A percentile compares a stretch with the other conserved stretches of the same genome.
Evolutionary conservation across 2,329 filamentous ascomycete species (phyloP).

Genomic region (Fonsecaea monophora): DNA sequence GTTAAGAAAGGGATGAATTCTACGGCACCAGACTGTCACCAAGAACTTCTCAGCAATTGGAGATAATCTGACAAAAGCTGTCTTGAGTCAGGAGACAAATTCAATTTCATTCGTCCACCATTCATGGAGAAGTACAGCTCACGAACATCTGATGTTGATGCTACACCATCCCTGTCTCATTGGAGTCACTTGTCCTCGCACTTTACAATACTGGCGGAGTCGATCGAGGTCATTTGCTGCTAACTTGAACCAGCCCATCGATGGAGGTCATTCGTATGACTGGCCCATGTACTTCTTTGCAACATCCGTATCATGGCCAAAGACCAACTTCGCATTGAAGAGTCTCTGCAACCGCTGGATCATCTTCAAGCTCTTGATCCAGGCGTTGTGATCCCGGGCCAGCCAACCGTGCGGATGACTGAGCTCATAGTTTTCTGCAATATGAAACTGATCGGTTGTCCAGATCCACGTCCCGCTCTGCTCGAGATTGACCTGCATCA

Average conservation of each 20-base stretch:
- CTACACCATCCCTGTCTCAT: background rate
- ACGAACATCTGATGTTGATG: background rate
- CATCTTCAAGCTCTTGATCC: slow-evolving; percentile 47
- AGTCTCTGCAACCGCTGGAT: slow-evolving; percentile 45
- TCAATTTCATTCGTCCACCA: background rate
- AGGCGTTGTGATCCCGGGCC: slow-evolving; percentile 48
- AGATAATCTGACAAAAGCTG: background rate
- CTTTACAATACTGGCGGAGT: background rate
- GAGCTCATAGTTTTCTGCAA: slow-evolving; percentile 49
- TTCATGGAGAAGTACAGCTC: background rate
- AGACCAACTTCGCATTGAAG: slow-evolving; percentile 45
- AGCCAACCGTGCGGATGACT: slow-evolving; percentile 48
- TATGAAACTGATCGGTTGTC: slow-evolving; percentile 51
- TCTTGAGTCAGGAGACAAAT: background rate
- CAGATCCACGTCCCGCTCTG: slow-evolving; percentile 50
- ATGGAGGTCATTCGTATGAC: slow-evolving; percentile 22
- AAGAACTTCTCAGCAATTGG: no score
- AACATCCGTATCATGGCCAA: slow-evolving; percentile 44
- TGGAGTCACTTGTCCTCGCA: no score
- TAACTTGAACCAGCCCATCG: background rate
- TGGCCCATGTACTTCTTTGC: slow-evolving; percentile 33
- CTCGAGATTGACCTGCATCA: slow-evolving; percentile 49
- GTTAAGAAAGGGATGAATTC: no score
- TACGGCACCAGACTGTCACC: no score
- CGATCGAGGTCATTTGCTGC: background rate